These are phyloP conservation scores for Jaltomata sinuosa DNA, from an alignment of 257 asterid genomes.

Conservation along the genomic window DNA sequence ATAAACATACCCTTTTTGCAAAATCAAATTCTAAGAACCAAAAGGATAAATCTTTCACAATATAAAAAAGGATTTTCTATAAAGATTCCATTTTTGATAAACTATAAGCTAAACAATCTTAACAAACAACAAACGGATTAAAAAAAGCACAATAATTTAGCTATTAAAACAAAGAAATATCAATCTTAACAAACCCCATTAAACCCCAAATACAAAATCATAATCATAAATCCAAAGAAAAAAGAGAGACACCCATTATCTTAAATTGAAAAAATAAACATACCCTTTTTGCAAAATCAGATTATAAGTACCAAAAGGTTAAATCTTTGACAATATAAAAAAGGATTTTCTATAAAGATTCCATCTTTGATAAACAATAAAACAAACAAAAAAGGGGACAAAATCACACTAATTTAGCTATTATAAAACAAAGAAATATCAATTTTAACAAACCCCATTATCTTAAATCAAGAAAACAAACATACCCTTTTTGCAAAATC, in stretches of 20 bases:
- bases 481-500: neutral
- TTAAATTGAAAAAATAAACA: neutral
- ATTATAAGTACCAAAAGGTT: neutral
- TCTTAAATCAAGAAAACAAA: neutral
- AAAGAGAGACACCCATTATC: neutral
- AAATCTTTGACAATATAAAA: neutral
- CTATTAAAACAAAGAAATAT: constrained; percentile 35
- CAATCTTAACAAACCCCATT: constrained; percentile 28
- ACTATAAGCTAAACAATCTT: neutral
- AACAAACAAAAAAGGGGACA: neutral
- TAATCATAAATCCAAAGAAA: neutral
- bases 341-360: neutral
- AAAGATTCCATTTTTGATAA: neutral
- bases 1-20: neutral
- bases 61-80: neutral
- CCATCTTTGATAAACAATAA: neutral
- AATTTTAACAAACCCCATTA: constrained; percentile 32
- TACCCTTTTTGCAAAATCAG: neutral
- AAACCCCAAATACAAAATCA: constrained; percentile 7
- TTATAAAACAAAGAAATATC: constrained; percentile 34
- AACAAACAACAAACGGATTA: neutral
- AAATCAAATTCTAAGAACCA: neutral
- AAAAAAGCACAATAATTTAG: constrained; percentile 18
- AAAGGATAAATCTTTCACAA: neutral
- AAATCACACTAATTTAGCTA: constrained; percentile 27